Conservation (phyloP, 306 rosid genomes). For the Phaseolus lunatus region DNA sequence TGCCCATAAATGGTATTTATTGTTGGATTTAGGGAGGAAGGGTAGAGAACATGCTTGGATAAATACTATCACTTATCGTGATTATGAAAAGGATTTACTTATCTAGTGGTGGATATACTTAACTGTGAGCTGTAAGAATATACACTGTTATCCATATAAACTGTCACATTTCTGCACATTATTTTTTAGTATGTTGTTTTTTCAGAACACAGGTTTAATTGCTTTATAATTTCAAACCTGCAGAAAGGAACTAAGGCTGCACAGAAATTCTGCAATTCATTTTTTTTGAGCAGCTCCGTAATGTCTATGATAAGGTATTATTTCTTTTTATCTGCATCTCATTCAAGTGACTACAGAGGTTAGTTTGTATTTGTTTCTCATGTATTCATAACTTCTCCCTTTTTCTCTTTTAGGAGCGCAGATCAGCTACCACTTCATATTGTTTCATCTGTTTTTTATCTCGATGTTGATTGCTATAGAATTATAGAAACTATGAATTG, state of each 20-base stretch:
- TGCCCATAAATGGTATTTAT: slow-evolving; percentile 2
- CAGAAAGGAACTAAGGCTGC: slow-evolving; percentile 91
- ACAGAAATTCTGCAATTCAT: slow-evolving; percentile 75
- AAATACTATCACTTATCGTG: background rate
- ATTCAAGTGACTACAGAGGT: slow-evolving; percentile 16
- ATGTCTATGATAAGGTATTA: slow-evolving; percentile 86
- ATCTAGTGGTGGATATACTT: slow-evolving; percentile 17
- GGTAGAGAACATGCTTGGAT: background rate
- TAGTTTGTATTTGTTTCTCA: slow-evolving; percentile 18
- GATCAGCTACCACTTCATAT: background rate
- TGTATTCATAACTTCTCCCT: background rate
- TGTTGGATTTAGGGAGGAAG: background rate
- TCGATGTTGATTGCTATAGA: background rate
- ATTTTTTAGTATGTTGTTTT: slow-evolving; percentile 27
- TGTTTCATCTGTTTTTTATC: background rate
- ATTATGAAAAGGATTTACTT: background rate
- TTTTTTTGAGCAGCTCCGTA: slow-evolving; percentile 87
- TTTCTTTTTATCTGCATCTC: slow-evolving; percentile 41
- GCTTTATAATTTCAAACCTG: slow-evolving; percentile 42
- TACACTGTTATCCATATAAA: slow-evolving; percentile 18
- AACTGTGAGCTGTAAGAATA: slow-evolving; percentile 17
- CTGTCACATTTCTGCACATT: background rate
- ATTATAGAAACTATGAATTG: too few species aligned
- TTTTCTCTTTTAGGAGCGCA: background rate
- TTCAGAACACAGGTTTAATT: slow-evolving; percentile 22